Evolutionary conservation across 805 yeast genomes (phyloP).

Genomic region (Cyberlindnera saturnus): DNA sequence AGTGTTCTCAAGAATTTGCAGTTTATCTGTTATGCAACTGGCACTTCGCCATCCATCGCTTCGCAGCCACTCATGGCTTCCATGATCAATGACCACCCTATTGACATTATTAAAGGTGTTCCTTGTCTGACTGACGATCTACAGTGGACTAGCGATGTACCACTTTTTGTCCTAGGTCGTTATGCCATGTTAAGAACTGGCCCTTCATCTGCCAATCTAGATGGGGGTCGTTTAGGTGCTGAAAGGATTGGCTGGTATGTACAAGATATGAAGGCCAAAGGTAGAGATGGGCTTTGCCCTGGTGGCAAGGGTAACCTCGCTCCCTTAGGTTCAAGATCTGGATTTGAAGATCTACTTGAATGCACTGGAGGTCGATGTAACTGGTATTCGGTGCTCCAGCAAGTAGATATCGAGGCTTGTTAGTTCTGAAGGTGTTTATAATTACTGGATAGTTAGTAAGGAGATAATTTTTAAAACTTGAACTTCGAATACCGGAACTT

Average conservation of each 20-base stretch:
- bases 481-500: no score
- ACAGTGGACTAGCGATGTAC: slow-evolving; percentile 34
- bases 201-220: slow-evolving; percentile 40
- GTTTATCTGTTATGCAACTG: slow-evolving; percentile 38
- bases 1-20: slow-evolving; percentile 21
- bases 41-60: slow-evolving; percentile 28
- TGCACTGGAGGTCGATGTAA: no score
- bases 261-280: slow-evolving; percentile 5
- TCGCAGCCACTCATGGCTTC: slow-evolving; percentile 27
- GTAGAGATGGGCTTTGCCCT: neutral
- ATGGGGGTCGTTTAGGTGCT: slow-evolving; percentile 40
- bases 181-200: slow-evolving; percentile 37
- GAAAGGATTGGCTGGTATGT: slow-evolving; percentile 33
- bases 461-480: no score
- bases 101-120: slow-evolving; percentile 30
- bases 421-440: no score
- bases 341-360: no score
- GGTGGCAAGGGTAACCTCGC: no score
- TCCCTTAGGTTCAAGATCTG: no score
- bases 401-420: no score
- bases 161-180: slow-evolving; percentile 37
- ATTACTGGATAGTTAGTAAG: no score
- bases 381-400: no score
- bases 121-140: slow-evolving; percentile 40
- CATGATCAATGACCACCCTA: slow-evolving; percentile 25